Percentiles rank a stretch among this genome's conserved stretches.
Evolutionary conservation across 2,329 filamentous ascomycete species (phyloP).

Genomic region (Neocatenulostroma microsporum): DNA sequence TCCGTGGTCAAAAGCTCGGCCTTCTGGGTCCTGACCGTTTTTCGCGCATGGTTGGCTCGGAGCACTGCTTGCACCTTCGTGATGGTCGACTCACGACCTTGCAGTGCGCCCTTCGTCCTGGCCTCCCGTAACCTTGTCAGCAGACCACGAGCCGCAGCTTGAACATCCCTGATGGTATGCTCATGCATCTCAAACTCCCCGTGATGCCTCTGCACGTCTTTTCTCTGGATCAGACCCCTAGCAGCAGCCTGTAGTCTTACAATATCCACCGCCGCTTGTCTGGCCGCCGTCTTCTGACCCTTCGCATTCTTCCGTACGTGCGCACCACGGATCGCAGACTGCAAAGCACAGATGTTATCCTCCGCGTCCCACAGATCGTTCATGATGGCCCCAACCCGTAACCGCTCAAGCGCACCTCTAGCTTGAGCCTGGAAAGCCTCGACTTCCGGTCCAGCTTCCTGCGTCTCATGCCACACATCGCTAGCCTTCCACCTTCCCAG

Average conservation of each 20-base stretch:
- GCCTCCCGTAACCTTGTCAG: slow-evolving; percentile 31
- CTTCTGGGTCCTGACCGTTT: slow-evolving; percentile 12
- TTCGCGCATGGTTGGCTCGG: slow-evolving; percentile 50
- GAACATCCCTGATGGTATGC: slow-evolving; percentile 25
- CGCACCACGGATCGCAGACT: slow-evolving; percentile 57
- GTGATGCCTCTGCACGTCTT: slow-evolving; percentile 24
- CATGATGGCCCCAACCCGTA: slow-evolving; percentile 75
- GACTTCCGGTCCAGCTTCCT: slow-evolving; percentile 29
- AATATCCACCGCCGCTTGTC: slow-evolving; percentile 54
- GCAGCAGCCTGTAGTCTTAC: slow-evolving; percentile 43
- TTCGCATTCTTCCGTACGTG: slow-evolving; percentile 35
- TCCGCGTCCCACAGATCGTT: slow-evolving; percentile 83
- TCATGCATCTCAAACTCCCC: slow-evolving; percentile 23
- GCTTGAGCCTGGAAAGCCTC: slow-evolving; percentile 35
- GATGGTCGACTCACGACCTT: slow-evolving; percentile 31
- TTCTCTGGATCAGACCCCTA: slow-evolving; percentile 55
- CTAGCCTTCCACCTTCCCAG: slow-evolving; percentile 48
- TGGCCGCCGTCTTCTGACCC: slow-evolving; percentile 53
- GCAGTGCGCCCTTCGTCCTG: slow-evolving; percentile 23
- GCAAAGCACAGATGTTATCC: slow-evolving; percentile 66
- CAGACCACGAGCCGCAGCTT: slow-evolving; percentile 37
- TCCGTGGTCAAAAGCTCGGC: slow-evolving; percentile 18
- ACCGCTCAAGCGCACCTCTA: slow-evolving; percentile 66
- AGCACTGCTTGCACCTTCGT: slow-evolving; percentile 57
- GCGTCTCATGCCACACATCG: slow-evolving; percentile 37